These are phyloP conservation scores for Apiospora marii DNA, from an alignment of 2,329 filamentous ascomycete species.

Conservation along the genomic window DNA sequence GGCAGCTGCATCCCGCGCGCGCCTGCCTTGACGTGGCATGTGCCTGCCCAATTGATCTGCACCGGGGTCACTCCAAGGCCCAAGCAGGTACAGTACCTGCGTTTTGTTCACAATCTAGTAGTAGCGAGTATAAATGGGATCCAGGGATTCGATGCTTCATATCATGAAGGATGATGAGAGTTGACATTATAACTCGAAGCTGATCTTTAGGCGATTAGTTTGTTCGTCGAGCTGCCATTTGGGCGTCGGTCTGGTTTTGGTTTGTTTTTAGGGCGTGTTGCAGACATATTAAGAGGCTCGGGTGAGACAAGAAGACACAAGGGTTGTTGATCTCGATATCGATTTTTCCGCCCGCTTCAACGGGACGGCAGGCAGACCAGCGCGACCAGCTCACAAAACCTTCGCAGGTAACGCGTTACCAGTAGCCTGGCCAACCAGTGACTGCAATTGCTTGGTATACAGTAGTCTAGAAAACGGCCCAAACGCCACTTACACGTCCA, in stretches of 20 bases:
- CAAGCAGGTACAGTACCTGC: neutral
- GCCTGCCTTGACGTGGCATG: conserved; percentile 14
- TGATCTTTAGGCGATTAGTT: neutral
- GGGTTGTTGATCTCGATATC: neutral
- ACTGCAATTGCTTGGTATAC: neutral
- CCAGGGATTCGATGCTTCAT: neutral
- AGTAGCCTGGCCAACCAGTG: neutral
- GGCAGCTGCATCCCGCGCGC: conserved; percentile 5
- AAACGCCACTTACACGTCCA: neutral
- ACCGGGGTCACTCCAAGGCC: neutral
- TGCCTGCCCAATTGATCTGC: conserved; percentile 13
- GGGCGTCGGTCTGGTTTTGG: neutral
- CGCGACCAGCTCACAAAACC: neutral
- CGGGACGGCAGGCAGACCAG: neutral
- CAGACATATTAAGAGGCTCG: conserved; percentile 6
- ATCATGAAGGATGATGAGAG: neutral
- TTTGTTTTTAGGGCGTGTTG: neutral
- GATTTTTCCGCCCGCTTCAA: neutral
- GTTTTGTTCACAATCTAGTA: neutral
- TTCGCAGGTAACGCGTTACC: neutral
- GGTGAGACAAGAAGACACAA: conserved; percentile 19
- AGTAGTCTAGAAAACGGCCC: neutral
- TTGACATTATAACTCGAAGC: neutral
- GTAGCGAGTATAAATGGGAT: neutral
- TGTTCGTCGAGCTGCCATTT: neutral